Base-by-base conservation (phyloP, 495 filamentous ascomycete species). In the Neurospora cerealis region DNA sequence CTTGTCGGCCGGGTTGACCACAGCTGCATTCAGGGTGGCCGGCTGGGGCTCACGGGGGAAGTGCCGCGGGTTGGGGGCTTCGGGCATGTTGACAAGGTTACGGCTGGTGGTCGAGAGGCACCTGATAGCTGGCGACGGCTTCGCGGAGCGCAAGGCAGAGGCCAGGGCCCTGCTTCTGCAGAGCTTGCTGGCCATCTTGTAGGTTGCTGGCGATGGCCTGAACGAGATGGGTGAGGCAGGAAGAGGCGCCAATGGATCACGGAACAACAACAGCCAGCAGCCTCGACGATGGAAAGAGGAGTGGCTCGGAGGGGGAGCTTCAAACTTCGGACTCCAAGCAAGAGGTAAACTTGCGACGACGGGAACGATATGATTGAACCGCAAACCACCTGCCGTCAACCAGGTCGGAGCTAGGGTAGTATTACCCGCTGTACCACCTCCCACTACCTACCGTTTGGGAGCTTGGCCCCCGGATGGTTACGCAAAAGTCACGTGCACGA, bases 1-100 rank as follows among this genome's bases (percentile, higher is more conserved):
- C 82, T 96, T 97, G 87, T 98, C 95, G 80, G 92, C 87, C 24
- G 95, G 95, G 85, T 98, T 98, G 77, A 98, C 88, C 74, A 96
- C 83, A 70, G 95, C 93, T 34, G 87, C 92, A 72, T 92, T 88
- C 74, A 95, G 89, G 78, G 89, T 86, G 73, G 81, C 82, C 74
- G 42, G 42, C 3, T 81, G 74, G 69, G 80, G 80, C 17, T 84
- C 82, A 72, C 85, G 83, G 85, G 90, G 83, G 83, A 89, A 84
- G 83, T 84, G 70, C 86, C 92, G 88, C 85, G 92, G 88, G 83
- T 95, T 95, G 36, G 90, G 87, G 48, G 87, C 83, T 42, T 88
- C 85, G 75, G 89, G 86, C 71, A 89, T 54, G 69, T 77, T 88
- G 75, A 88, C 83, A 75, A 78, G 80, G 72, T 73, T 73, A 74